These are phyloP conservation scores for Panellus pusillus DNA, from an alignment of 768 basidiomycete species.

Conservation along the genomic window DNA sequence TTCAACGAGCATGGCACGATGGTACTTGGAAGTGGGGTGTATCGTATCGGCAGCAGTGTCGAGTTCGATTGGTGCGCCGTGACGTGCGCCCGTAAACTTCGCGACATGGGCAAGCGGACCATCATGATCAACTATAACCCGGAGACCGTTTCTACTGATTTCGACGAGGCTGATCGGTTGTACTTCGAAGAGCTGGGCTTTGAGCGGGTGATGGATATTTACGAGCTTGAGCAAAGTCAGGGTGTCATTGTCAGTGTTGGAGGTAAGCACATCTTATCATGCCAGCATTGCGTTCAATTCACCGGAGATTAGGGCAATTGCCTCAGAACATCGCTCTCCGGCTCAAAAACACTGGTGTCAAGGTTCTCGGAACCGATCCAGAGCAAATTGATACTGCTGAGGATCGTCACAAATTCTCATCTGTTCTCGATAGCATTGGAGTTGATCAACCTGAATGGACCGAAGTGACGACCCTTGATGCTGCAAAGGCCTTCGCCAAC, in stretches of 20 bases:
- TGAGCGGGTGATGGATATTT: slow-evolving; percentile 99
- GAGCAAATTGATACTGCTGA: slow-evolving; percentile 95
- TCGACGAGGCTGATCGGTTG: slow-evolving; percentile 97
- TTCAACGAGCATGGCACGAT: slow-evolving; percentile 98
- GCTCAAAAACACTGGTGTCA: slow-evolving; percentile 86
- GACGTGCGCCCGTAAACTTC: slow-evolving; percentile 89
- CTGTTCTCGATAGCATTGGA: slow-evolving; percentile 89
- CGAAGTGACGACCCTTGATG: slow-evolving; percentile 84
- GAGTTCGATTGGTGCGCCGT: slow-evolving; percentile 99
- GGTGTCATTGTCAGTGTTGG: slow-evolving; percentile 97
- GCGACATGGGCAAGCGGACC: slow-evolving; percentile 90
- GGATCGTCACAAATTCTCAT: slow-evolving; percentile 99
- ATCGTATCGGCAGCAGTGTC: slow-evolving; percentile 96
- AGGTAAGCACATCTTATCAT: slow-evolving; percentile 49
- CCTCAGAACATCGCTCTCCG: slow-evolving; percentile 98
- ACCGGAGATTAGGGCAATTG: slow-evolving; percentile 70
- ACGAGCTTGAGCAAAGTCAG: slow-evolving; percentile 89
- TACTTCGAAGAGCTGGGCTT: slow-evolving; percentile 99
- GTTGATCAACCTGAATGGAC: slow-evolving; percentile 98
- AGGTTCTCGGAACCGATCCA: slow-evolving; percentile 95
- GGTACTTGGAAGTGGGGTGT: slow-evolving; percentile 97
- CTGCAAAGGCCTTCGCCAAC: slow-evolving; percentile 88
- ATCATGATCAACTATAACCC: slow-evolving; percentile 99
- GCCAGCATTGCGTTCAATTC: slow-evolving; percentile 2
- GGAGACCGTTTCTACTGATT: slow-evolving; percentile 98